Evolutionary conservation across 176 grass and related monocot genomes (phyloP).

Genomic region (Paspalum notatum): DNA sequence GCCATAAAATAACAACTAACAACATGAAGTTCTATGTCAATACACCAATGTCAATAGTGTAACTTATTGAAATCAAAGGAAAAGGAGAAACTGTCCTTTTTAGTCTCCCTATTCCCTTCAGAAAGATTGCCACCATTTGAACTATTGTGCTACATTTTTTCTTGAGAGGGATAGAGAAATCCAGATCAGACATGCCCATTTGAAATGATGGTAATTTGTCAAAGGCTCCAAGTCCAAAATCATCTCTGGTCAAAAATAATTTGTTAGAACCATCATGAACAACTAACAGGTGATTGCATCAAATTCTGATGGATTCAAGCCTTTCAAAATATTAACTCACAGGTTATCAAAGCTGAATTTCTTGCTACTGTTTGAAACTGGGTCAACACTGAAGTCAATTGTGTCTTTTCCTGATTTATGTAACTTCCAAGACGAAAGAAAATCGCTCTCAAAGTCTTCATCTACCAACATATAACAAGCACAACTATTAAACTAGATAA

Average conservation of each 20-base stretch:
- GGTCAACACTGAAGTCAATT: slow-evolving; percentile 72
- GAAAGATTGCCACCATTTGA: slow-evolving; percentile 52
- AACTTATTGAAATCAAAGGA: slow-evolving; percentile 91
- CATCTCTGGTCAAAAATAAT: slow-evolving; percentile 72
- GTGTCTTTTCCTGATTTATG: slow-evolving; percentile 59
- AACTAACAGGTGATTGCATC: slow-evolving; percentile 10
- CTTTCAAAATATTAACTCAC: slow-evolving; percentile 58
- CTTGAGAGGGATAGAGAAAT: slow-evolving; percentile 81
- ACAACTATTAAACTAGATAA: slow-evolving; percentile 24
- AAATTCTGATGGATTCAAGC: slow-evolving; percentile 22
- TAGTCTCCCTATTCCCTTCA: slow-evolving; percentile 58
- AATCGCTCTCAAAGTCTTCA: slow-evolving; percentile 90
- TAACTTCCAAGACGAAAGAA: slow-evolving; percentile 83
- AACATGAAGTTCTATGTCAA: slow-evolving; percentile 8
- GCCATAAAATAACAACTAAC: slow-evolving; percentile 35
- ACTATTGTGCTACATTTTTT: slow-evolving; percentile 60
- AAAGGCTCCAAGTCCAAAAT: slow-evolving; percentile 88
- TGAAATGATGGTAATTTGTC: slow-evolving; percentile 81
- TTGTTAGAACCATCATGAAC: slow-evolving; percentile 11
- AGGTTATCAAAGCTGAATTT: slow-evolving; percentile 83
- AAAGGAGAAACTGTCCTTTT: slow-evolving; percentile 82
- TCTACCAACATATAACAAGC: slow-evolving; percentile 52
- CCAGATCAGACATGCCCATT: slow-evolving; percentile 87
- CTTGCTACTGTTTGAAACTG: slow-evolving; percentile 66
- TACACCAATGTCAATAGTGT: slow-evolving; percentile 23